Evolutionary conservation across 441 rosid genomes (phyloP), one percentile per base, ranked within the genome.

Genomic region (Croton setiger): DNA sequence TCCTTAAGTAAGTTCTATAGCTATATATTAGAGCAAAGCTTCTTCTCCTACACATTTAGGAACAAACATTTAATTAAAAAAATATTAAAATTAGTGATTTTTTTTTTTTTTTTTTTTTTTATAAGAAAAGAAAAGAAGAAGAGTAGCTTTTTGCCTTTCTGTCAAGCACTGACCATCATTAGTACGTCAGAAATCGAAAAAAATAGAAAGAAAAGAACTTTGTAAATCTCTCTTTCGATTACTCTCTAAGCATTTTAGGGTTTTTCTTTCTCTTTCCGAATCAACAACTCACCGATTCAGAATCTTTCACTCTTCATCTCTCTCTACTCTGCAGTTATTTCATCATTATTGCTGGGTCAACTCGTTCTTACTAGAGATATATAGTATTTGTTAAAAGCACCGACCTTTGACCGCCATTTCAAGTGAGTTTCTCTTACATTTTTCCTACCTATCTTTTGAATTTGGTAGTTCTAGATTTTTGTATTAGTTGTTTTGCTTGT

Each of bases 91-190:
- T 27, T 9, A 54, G 31, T 54, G 20, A 15, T 15, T 4, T 59
- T 15, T 33, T 18, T 53, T 14, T 59, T 3, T n/a, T n/a, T n/a
- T n/a, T n/a, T n/a, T n/a, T n/a, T n/a, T n/a, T n/a, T n/a, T n/a
- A 35, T 4, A 59, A 59, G 12, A 55, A 12, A 55, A 37, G 41
- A 8, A 5, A 0, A 37, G 2, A 37, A 66, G n/a, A 44, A 60
- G 68, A 39, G 72, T 56, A 48, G 48, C 63, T 49, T 64, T 62
- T 77, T n/a, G 86, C 88, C 62, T 58, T 49, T 47, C 87, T 80
- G 96, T 87, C 86, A 75, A 68, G 83, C 85, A 73, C 87, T 78
- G n/a, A n/a, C 83, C 72, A 85, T 63, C 82, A 60, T 60, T 69
- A 23, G 31, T 27, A 7, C 44, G 9, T 77, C 76, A 73, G 69